These are phyloP conservation scores for Acanthamoeba triangularis DNA, from an alignment of 208 protist species.

Conservation along the genomic window DNA sequence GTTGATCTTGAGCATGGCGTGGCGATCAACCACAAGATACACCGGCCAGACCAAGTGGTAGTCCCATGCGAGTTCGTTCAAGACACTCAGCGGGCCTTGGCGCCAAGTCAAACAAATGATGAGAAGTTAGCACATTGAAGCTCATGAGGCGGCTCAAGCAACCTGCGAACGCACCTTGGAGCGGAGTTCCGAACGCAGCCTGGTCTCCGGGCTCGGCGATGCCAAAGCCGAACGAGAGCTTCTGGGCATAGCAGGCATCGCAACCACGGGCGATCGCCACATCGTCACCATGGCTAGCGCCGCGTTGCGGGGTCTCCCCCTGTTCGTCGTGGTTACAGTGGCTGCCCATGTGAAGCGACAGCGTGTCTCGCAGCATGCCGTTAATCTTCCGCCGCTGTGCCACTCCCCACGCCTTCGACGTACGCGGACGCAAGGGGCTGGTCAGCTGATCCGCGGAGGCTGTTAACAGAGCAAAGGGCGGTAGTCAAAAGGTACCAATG, in stretches of 20 bases:
- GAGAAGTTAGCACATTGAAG: too few relatives aligned
- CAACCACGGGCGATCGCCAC: not conserved
- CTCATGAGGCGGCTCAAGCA: not conserved
- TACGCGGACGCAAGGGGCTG: not conserved
- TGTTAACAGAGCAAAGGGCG: not conserved
- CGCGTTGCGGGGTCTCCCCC: not conserved
- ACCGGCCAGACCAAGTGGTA: slow-evolving; percentile 13
- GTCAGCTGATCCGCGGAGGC: not conserved
- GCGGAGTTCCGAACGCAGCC: not conserved
- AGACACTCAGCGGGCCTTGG: not conserved
- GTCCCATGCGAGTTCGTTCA: slow-evolving; percentile 54
- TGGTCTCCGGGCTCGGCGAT: not conserved
- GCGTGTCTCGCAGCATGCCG: not conserved
- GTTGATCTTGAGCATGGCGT: slow-evolving; percentile 53
- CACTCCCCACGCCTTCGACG: slow-evolving; percentile 22
- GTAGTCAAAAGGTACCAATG: not conserved
- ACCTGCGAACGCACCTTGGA: not conserved
- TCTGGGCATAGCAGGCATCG: slow-evolving; percentile 23
- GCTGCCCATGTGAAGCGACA: not conserved
- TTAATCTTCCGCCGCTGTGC: slow-evolving; percentile 3
- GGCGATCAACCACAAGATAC: slow-evolving; percentile 37
- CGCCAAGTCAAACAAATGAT: not conserved
- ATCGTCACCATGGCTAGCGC: not conserved
- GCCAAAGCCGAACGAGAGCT: slow-evolving; percentile 53
- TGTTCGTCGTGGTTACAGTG: not conserved